Evolutionary conservation across 257 asterid genomes (phyloP), one percentile per base, ranked within the genome.

Genomic region (Vinca minor): DNA sequence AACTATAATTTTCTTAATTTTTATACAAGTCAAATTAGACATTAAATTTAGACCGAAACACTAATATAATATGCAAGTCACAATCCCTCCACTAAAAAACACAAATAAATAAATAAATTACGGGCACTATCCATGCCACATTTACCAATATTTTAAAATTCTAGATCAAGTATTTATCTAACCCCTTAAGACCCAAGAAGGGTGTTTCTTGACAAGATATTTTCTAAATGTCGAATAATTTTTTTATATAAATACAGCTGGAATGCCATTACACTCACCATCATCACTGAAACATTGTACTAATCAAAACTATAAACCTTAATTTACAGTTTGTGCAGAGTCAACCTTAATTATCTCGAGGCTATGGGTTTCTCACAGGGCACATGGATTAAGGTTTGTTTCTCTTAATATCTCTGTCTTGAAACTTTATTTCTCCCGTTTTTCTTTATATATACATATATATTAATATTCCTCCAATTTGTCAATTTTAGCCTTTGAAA

Each of bases 301-400:
- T 8, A 15, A n/a, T n/a, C n/a, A n/a, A n/a, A n/a, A n/a, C n/a
- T n/a, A 26, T 14, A 35, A 32, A 56, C 38, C 7, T 7, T 2
- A 31, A 12, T 5, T 23, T 3, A 55, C 4, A 23, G 0, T 56
- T 5, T 7, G 26, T 62, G 12, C 21, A 14, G 36, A 31, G 35
- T 17, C 34, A 20, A 31, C 8, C 46, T 14, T 28, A 29, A 48
- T 42, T 25, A 68, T 44, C 34, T 7, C n/a, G 59, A 41, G 45
- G 72, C 28, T 21, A 84, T 84, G 87, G 84, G 74, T 55, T 58
- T 52, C 34, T 65, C 74, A 20, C 49, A 73, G 61, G 85, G 84
- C 64, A 84, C 75, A 68, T 84, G 91, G 91, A 65, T 75, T 38
- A 77, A 84, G 85, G 91, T 84, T 25, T 32, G 63, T n/a, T n/a